These are phyloP conservation scores for Phlegmacium glaucopus DNA, from an alignment of 768 basidiomycete species.

Conservation along the genomic window DNA sequence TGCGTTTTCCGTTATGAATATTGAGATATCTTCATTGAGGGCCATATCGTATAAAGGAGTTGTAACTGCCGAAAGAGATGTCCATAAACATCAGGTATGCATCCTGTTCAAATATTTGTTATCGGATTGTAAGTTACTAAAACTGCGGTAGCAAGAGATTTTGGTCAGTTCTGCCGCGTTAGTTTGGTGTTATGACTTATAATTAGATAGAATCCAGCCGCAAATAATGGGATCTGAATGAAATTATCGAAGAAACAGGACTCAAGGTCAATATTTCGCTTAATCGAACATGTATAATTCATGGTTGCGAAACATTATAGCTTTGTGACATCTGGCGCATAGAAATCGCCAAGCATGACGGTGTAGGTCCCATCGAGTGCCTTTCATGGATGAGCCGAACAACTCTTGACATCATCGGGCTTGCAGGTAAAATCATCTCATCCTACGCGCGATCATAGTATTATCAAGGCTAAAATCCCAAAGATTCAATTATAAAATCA, in stretches of 20 bases:
- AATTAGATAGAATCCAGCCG: too few species aligned
- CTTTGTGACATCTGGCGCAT: slow-evolving; percentile 45
- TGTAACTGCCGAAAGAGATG: slow-evolving; percentile 41
- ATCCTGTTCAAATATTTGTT: neutral
- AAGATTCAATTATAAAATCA: slow-evolving; percentile 50
- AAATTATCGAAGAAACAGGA: too few species aligned
- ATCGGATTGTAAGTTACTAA: neutral
- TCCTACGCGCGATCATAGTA: slow-evolving; percentile 55
- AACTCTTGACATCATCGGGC: too few species aligned
- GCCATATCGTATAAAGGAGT: slow-evolving; percentile 32
- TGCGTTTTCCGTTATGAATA: slow-evolving; percentile 1
- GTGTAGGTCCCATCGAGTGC: too few species aligned
- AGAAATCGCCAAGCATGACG: too few species aligned
- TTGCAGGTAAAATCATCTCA: slow-evolving; percentile 21
- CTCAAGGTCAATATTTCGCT: too few species aligned
- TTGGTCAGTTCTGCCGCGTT: too few species aligned
- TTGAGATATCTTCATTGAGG: neutral
- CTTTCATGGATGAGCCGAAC: too few species aligned
- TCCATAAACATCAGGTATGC: slow-evolving; percentile 40
- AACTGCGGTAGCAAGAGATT: slow-evolving; percentile 33
- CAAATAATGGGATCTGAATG: too few species aligned
- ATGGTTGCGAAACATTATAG: too few species aligned
- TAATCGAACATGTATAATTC: too few species aligned
- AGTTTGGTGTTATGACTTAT: too few species aligned
- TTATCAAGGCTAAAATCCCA: slow-evolving; percentile 58